A percentile compares a stretch with the other conserved stretches of the same genome.
These are phyloP conservation scores for Smallanthus sonchifolius DNA, from an alignment of 129 eudicot genomes.

Conservation along the genomic window DNA sequence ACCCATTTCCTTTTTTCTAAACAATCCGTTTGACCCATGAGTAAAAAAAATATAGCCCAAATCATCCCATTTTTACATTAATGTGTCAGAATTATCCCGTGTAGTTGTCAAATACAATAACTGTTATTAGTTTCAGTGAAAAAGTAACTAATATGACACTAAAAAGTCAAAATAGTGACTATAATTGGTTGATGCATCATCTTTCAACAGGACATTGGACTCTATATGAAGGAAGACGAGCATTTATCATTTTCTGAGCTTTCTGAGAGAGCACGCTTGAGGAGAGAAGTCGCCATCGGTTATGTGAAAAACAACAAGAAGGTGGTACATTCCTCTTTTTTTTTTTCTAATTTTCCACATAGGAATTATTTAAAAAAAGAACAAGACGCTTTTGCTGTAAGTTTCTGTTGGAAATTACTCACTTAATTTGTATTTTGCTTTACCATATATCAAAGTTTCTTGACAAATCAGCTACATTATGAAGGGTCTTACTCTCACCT, in stretches of 20 bases:
- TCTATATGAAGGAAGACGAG: constrained; percentile 80
- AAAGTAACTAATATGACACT: not conserved
- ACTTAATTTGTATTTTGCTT: not conserved
- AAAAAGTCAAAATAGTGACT: not conserved
- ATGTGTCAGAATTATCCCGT: not conserved
- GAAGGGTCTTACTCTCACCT: not conserved
- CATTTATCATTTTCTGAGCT: constrained; percentile 82
- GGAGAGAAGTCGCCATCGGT: constrained; percentile 97
- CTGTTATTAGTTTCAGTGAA: too few relatives aligned
- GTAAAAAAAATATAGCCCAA: not conserved
- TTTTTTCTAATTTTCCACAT: not conserved
- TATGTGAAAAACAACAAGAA: constrained; percentile 74
- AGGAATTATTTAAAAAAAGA: not conserved
- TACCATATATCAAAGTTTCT: constrained; percentile 10
- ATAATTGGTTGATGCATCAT: constrained; percentile 11
- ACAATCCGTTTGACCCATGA: not conserved
- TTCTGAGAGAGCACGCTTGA: constrained; percentile 73
- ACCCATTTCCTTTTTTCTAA: too few relatives aligned
- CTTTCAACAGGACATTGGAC: constrained; percentile 58
- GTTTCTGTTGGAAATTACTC: constrained; percentile 16
- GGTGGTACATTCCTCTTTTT: constrained; percentile 28
- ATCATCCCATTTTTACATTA: not conserved
- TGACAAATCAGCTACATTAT: not conserved
- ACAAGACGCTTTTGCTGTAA: constrained; percentile 84
- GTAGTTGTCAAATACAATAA: not conserved